Evolutionary conservation across 2,329 filamentous ascomycete species (phyloP).

Genomic region (Mycosphaerella sp.): DNA sequence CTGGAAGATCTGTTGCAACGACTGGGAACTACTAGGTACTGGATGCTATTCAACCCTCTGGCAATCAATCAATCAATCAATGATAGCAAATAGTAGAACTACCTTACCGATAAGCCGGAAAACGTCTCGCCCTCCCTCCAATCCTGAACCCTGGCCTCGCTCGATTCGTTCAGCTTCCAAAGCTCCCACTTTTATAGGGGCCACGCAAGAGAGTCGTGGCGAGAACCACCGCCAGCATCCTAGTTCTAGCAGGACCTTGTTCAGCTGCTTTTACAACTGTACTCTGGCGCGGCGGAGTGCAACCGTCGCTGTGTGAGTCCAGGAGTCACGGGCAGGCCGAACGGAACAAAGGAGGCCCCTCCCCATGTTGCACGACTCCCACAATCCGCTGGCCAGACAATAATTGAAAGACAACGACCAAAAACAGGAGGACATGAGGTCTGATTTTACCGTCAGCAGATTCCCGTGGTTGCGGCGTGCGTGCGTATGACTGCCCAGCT

Average conservation of each 20-base stretch:
- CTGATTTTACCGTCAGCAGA: not conserved
- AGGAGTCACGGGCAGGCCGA: not conserved
- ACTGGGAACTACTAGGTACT: too few relatives aligned
- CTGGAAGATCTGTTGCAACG: too few relatives aligned
- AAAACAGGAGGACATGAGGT: conserved; percentile 5
- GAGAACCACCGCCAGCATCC: not conserved
- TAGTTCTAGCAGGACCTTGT: too few relatives aligned
- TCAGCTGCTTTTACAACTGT: too few relatives aligned
- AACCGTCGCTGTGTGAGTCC: not conserved
- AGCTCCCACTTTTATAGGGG: not conserved
- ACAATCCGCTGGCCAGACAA: not conserved
- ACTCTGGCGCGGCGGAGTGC: too few relatives aligned
- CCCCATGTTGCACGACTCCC: conserved; percentile 3
- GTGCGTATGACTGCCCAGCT: not conserved
- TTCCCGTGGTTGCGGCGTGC: too few relatives aligned
- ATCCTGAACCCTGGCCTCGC: not conserved
- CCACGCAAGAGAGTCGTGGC: not conserved
- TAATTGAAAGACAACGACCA: not conserved
- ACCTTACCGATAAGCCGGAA: not conserved
- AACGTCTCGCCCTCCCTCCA: not conserved
- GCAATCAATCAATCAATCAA: too few relatives aligned
- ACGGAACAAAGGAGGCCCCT: not conserved
- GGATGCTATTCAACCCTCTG: too few relatives aligned
- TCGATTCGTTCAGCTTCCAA: not conserved
- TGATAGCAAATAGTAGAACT: too few relatives aligned